Percentiles rank a stretch among this genome's conserved stretches.
phyloP scores from a whole-genome alignment of 305 asterid species.

The Fraxinus sp. region DNA sequence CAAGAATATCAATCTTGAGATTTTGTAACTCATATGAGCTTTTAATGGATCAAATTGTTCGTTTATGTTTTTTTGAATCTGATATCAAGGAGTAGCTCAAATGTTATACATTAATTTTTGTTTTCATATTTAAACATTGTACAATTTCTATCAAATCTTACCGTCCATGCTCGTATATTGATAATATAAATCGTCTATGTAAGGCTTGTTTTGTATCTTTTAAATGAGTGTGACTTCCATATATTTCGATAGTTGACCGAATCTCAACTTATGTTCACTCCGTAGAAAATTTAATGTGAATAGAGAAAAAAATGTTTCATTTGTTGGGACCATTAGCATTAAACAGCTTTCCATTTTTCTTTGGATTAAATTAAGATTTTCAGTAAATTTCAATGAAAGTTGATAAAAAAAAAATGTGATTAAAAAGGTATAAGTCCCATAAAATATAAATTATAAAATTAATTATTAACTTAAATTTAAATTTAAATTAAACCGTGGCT shows the following conservation, averaged over 20 bases:
- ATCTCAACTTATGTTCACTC: conserved; percentile 10
- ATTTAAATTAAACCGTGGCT: background rate
- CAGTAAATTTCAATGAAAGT: no score
- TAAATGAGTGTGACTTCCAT: background rate
- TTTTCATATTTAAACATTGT: background rate
- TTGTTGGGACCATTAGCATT: conserved; percentile 27
- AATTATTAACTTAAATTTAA: no score
- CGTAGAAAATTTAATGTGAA: background rate
- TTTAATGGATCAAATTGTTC: background rate
- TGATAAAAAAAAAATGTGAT: no score
- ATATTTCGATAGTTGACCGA: conserved; percentile 26
- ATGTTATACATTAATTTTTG: no score
- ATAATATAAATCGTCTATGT: background rate
- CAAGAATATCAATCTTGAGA: background rate
- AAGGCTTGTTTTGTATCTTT: background rate
- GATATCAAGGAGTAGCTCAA: background rate
- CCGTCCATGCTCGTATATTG: background rate
- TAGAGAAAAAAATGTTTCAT: background rate
- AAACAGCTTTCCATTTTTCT: background rate
- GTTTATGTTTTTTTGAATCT: no score
- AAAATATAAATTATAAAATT: no score
- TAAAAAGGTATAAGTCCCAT: no score
- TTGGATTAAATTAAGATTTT: no score
- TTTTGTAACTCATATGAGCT: background rate
- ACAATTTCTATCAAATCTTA: background rate